Conservation (phyloP, 305 asterid species). For the Rubia balearica region DNA sequence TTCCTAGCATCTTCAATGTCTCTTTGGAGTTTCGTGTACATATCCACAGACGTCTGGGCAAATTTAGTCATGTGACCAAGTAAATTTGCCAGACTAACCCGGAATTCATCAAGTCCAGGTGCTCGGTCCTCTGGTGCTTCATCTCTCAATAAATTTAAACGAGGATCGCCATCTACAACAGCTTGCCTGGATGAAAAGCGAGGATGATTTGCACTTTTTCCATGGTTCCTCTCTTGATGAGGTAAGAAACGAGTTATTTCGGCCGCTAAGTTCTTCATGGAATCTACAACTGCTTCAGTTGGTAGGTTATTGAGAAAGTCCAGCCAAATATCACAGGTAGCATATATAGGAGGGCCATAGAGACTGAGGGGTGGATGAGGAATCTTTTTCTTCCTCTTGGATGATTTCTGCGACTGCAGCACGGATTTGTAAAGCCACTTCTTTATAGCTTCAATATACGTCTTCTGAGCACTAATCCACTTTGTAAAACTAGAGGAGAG, state of each 20-base stretch:
- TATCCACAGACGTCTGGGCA: slow-evolving; percentile 49
- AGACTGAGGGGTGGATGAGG: slow-evolving; percentile 46
- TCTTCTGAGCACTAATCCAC: slow-evolving; percentile 73
- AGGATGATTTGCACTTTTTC: slow-evolving; percentile 29
- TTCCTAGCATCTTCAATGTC: slow-evolving; percentile 49
- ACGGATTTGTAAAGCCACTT: slow-evolving; percentile 87
- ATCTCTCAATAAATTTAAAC: slow-evolving; percentile 22
- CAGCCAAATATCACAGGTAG: slow-evolving; percentile 74
- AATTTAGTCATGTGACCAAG: slow-evolving; percentile 55
- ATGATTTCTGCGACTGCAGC: slow-evolving; percentile 37
- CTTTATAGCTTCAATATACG: slow-evolving; percentile 62
- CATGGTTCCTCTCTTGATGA: slow-evolving; percentile 67
- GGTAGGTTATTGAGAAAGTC: slow-evolving; percentile 56
- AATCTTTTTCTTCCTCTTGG: slow-evolving; percentile 55
- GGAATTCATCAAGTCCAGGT: slow-evolving; percentile 51
- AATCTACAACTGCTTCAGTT: slow-evolving; percentile 51
- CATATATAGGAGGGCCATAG: slow-evolving; percentile 82
- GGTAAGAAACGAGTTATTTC: slow-evolving; percentile 70
- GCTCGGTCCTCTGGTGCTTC: slow-evolving; percentile 37
- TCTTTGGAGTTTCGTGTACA: slow-evolving; percentile 50
- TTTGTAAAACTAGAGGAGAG: slow-evolving; percentile 58
- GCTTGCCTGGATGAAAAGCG: slow-evolving; percentile 15
- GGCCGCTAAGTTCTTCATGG: slow-evolving; percentile 59
- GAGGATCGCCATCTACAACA: slow-evolving; percentile 20
- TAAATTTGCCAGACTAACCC: slow-evolving; percentile 48